Base-by-base conservation (phyloP, 2,329 filamentous ascomycete genomes). In the Albifimbria verrucaria region DNA sequence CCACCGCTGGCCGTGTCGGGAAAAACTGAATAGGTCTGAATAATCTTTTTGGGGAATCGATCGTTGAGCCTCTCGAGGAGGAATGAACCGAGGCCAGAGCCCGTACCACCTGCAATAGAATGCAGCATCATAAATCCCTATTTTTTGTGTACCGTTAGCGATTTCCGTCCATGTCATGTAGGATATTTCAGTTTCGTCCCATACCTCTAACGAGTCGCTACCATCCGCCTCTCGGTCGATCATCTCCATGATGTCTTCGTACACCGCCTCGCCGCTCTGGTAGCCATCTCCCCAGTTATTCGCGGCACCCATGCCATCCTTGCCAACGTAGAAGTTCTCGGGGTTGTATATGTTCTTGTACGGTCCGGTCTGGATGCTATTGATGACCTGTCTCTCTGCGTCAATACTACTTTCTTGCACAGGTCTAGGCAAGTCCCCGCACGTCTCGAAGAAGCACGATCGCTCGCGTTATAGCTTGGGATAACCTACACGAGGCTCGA, bases 271-370 rank as follows among this genome's bases (percentile, higher is more conserved):
- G 61, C 92, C 94, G 51, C 90, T 92, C 60, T 94, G 87, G 73
- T 99, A 99, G 46, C 94, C 94, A 66, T 94, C 89, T 56, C 92
- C 94, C 94, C 94, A 99, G 72, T 97, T 99, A 73, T 99, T 99
- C 45, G 92, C 94, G 7, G 94, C 94, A 45, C 94, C 94, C 52
- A 90, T 86, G 53, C 94, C 94, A 74, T 93, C 89, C 70, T 96
- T 95, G 64, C 93, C 91, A 50, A 97, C 85, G 70, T 95, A 99
- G 75, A 97, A 97, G 78, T 99, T 99, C 73, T 99, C 94, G 0
- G 94, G 94, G 69, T 99, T 99, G 82, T 99, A 99, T 55, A 99
- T 99, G 71, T 99, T 97, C 72, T 88, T 91, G 78, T 99, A 99
- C 0, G 92, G 87, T 1, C 94, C 92, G 10, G 87, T 88, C 75